A percentile compares a stretch with the other conserved stretches of the same genome.
These are phyloP conservation scores for Ophioceras dolichostomum DNA, from an alignment of 2,329 filamentous ascomycete genomes.

Conservation along the genomic window DNA sequence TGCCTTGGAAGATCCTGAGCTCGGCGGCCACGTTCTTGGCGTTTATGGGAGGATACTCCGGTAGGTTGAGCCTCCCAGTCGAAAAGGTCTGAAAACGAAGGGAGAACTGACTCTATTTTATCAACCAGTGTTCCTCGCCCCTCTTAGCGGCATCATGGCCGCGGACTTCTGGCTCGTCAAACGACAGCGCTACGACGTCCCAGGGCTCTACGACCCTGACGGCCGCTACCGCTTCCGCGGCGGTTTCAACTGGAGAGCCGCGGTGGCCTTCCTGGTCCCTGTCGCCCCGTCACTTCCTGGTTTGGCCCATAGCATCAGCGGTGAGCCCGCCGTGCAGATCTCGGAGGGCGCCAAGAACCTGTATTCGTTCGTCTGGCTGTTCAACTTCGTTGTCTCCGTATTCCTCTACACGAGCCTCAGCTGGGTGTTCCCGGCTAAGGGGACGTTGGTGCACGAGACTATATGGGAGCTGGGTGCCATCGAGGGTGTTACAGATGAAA, in stretches of 20 bases:
- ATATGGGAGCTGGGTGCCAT: conserved; percentile 21
- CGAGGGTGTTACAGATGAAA: no score
- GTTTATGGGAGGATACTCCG: conserved; percentile 51
- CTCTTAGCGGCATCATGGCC: conserved; percentile 27
- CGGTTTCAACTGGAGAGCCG: conserved; percentile 13
- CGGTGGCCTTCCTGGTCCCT: conserved; percentile 11
- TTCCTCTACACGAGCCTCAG: conserved; percentile 41
- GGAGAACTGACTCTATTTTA: not conserved
- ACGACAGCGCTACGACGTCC: conserved; percentile 23
- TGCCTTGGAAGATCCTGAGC: conserved; percentile 53
- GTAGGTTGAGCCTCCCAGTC: not conserved
- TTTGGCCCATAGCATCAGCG: conserved; percentile 12
- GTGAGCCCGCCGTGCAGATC: conserved; percentile 7
- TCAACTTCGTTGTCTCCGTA: conserved; percentile 45
- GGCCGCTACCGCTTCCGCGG: conserved; percentile 24
- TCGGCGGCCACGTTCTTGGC: conserved; percentile 45
- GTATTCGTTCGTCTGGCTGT: conserved; percentile 55
- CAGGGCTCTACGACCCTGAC: conserved; percentile 25
- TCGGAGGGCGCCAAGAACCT: conserved; percentile 34
- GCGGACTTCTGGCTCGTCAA: conserved; percentile 27
- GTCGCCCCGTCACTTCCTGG: conserved; percentile 19
- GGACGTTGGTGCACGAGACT: conserved; percentile 31
- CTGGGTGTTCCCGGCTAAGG: conserved; percentile 31
- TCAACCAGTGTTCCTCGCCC: conserved; percentile 20
- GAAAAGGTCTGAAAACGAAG: not conserved